A percentile compares a stretch with the other conserved stretches of the same genome.
Evolutionary conservation across 2,329 filamentous ascomycete species (phyloP).

Genomic region (Arachnomyces sp.): DNA sequence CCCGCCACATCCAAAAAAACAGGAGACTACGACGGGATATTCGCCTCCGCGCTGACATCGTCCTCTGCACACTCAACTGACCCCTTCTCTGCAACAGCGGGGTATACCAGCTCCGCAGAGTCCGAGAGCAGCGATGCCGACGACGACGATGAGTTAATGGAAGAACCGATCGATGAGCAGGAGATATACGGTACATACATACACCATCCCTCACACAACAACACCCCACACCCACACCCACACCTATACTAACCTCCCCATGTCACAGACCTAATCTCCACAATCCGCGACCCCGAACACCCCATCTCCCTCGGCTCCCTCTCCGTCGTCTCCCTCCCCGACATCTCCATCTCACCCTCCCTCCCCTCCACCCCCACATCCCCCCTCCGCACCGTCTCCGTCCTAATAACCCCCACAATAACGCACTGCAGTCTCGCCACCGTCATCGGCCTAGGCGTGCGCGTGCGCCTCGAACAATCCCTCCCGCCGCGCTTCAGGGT

Average conservation of each 20-base stretch:
- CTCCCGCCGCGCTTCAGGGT: constrained; percentile 86
- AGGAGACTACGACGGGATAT: constrained; percentile 35
- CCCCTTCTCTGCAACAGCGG: constrained; percentile 40
- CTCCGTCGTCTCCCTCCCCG: constrained; percentile 89
- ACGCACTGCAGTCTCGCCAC: constrained; percentile 95
- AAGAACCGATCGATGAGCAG: constrained; percentile 89
- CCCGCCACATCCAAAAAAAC: constrained; percentile 33
- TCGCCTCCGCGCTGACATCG: constrained; percentile 45
- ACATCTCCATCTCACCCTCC: constrained; percentile 70
- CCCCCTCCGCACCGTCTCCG: constrained; percentile 64
- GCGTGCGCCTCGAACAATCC: constrained; percentile 82
- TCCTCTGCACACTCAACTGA: constrained; percentile 43
- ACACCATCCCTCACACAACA: not conserved
- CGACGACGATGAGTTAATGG: constrained; percentile 50
- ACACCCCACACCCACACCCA: constrained; percentile 8
- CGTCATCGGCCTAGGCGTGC: constrained; percentile 87
- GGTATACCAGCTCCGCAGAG: constrained; percentile 26
- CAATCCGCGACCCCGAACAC: constrained; percentile 93
- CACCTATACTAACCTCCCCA: constrained; percentile 27
- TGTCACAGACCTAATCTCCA: constrained; percentile 72
- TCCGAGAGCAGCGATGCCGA: constrained; percentile 35
- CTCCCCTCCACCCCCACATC: constrained; percentile 50
- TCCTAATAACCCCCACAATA: constrained; percentile 91
- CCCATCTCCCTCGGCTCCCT: constrained; percentile 87
- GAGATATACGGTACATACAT: constrained; percentile 72